phyloP scores from a whole-genome alignment of 495 filamentous ascomycete species.

The Cairneyella variabilis region DNA sequence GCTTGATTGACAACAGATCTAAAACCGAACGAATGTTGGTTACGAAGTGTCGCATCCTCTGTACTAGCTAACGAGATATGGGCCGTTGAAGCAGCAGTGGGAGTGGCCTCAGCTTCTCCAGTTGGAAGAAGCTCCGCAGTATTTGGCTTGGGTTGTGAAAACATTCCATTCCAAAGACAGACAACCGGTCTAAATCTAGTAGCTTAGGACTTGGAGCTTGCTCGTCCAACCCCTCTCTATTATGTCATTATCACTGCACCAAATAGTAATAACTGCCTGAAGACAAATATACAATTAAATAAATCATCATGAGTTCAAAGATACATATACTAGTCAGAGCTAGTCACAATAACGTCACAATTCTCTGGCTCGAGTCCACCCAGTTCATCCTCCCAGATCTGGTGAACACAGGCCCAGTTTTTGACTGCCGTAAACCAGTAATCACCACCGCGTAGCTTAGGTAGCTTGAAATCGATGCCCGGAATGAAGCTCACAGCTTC shows the following conservation, averaged over 20 bases:
- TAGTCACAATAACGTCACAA: too few relatives aligned
- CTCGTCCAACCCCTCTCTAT: background rate
- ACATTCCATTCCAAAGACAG: slow-evolving; percentile 52
- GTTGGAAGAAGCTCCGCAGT: background rate
- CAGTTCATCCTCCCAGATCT: background rate
- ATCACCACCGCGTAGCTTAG: background rate
- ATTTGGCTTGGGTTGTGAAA: slow-evolving; percentile 6
- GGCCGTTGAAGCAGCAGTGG: background rate
- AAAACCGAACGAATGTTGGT: slow-evolving; percentile 50
- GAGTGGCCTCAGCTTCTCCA: slow-evolving; percentile 4
- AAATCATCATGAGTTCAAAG: too few relatives aligned
- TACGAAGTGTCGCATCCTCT: slow-evolving; percentile 9
- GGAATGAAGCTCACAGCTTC: background rate
- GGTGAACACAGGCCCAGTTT: background rate
- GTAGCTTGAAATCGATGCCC: background rate
- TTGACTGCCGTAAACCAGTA: background rate
- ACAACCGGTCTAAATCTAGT: slow-evolving; percentile 62
- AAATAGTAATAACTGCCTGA: too few relatives aligned
- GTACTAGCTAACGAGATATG: background rate
- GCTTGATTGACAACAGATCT: slow-evolving; percentile 65
- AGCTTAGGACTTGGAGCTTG: slow-evolving; percentile 51
- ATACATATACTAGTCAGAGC: too few relatives aligned
- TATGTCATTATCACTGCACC: too few relatives aligned
- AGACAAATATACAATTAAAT: too few relatives aligned
- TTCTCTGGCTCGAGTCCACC: background rate